phyloP scores from a whole-genome alignment of 306 rosid species.

The Biancaea sappan region DNA sequence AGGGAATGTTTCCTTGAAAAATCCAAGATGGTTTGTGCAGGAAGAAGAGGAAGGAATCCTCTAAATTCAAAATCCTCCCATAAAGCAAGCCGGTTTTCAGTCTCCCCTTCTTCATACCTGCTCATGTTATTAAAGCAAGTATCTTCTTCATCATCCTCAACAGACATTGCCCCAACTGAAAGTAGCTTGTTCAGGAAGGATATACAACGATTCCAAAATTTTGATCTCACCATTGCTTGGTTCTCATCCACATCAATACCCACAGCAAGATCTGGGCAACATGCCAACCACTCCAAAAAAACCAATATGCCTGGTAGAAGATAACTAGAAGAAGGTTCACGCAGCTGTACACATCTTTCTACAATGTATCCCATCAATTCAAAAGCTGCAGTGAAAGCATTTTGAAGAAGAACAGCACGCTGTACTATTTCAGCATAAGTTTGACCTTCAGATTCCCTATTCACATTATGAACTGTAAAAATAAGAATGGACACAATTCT shows the following conservation, averaged over 20 bases:
- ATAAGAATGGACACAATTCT: slow-evolving; percentile 73
- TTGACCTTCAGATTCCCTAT: slow-evolving; percentile 87
- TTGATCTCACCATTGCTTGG: slow-evolving; percentile 66
- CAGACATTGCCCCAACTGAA: slow-evolving; percentile 51
- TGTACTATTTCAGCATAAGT: slow-evolving; percentile 91
- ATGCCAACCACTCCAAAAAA: slow-evolving; percentile 95
- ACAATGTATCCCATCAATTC: slow-evolving; percentile 76
- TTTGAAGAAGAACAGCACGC: slow-evolving; percentile 80
- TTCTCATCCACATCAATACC: slow-evolving; percentile 69
- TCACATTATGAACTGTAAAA: slow-evolving; percentile 78
- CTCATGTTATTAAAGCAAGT: slow-evolving; percentile 85
- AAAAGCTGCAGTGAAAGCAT: slow-evolving; percentile 83
- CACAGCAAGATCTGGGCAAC: slow-evolving; percentile 69
- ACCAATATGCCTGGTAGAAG: slow-evolving; percentile 87
- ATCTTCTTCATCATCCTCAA: slow-evolving; percentile 76
- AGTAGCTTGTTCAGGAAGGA: slow-evolving; percentile 74
- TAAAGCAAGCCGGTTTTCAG: slow-evolving; percentile 87
- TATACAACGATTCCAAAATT: slow-evolving; percentile 74
- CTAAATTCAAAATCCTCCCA: slow-evolving; percentile 95
- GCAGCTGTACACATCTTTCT: slow-evolving; percentile 70
- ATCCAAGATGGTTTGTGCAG: slow-evolving; percentile 88
- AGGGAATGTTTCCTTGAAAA: slow-evolving; percentile 80
- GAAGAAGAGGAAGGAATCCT: slow-evolving; percentile 91
- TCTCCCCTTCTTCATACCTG: slow-evolving; percentile 88
- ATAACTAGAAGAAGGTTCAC: slow-evolving; percentile 72